Conservation (phyloP, 352 stramenopile species). For the Peronospora tabacina region DNA sequence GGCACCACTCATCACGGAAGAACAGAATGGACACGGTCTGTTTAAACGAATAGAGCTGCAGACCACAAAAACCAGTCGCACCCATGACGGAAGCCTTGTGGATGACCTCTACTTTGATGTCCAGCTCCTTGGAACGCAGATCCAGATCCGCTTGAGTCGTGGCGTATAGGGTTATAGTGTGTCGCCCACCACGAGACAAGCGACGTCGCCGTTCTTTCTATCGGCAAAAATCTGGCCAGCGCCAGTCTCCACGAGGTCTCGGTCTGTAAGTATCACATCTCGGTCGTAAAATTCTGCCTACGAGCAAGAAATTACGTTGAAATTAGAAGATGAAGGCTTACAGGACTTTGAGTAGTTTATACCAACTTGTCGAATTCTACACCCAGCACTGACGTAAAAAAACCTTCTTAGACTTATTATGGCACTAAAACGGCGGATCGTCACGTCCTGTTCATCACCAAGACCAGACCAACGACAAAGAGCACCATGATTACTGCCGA, state of each 20-base stretch:
- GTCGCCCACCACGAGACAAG: conserved; percentile 97
- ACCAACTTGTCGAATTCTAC: conserved; percentile 71
- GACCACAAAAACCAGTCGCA: conserved; percentile 89
- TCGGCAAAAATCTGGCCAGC: conserved; percentile 93
- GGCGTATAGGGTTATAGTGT: conserved; percentile 94
- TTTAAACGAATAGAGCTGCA: conserved; percentile 98
- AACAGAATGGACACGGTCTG: conserved; percentile 98
- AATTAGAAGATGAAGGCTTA: not conserved
- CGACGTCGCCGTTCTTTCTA: conserved; percentile 88
- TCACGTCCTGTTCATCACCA: conserved; percentile 97
- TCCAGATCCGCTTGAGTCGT: conserved; percentile 98
- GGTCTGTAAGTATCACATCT: conserved; percentile 84
- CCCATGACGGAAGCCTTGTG: conserved; percentile 99
- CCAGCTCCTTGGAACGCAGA: conserved; percentile 89
- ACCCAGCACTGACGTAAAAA: conserved; percentile 96
- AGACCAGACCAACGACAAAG: conserved; percentile 96
- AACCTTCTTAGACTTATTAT: conserved; percentile 92
- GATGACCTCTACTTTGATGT: conserved; percentile 93
- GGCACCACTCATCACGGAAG: conserved; percentile 90
- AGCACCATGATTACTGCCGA: conserved; percentile 62
- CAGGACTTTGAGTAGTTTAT: not conserved
- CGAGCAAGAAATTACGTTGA: not conserved
- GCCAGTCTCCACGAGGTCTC: conserved; percentile 94
- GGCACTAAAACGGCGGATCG: conserved; percentile 91
- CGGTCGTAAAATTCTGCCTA: conserved; percentile 92